Evolutionary conservation across 2,329 filamentous ascomycete species (phyloP).

Genomic region (Talaromyces sp.): DNA sequence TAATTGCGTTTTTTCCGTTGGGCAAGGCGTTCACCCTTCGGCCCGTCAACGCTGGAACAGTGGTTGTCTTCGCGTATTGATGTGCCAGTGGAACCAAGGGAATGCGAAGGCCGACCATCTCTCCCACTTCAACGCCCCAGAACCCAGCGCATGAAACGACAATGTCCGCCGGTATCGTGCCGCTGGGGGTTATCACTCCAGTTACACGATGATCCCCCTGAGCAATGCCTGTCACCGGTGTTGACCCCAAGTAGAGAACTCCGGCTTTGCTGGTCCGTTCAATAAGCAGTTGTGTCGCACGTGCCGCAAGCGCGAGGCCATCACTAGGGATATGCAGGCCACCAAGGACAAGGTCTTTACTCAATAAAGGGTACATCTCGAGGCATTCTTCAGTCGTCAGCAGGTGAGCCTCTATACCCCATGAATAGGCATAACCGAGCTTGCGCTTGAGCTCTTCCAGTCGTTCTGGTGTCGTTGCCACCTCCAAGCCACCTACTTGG

Average conservation of each 20-base stretch:
- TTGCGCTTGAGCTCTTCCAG: slow-evolving; percentile 59
- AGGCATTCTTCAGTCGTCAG: slow-evolving; percentile 50
- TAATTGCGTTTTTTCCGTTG: slow-evolving; percentile 43
- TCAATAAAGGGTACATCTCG: slow-evolving; percentile 51
- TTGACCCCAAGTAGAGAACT: slow-evolving; percentile 53
- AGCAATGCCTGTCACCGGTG: slow-evolving; percentile 55
- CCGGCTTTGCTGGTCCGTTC: slow-evolving; percentile 53
- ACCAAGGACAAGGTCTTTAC: slow-evolving; percentile 50
- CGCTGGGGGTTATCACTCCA: slow-evolving; percentile 48
- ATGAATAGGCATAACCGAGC: slow-evolving; percentile 56
- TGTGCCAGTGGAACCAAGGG: slow-evolving; percentile 58
- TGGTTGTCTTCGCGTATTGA: slow-evolving; percentile 59
- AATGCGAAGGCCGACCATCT: slow-evolving; percentile 54
- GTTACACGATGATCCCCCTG: slow-evolving; percentile 47
- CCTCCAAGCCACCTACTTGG: slow-evolving; percentile 57
- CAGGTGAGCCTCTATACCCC: slow-evolving; percentile 54
- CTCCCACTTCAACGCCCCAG: slow-evolving; percentile 61
- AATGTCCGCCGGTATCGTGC: slow-evolving; percentile 53
- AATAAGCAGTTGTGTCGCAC: slow-evolving; percentile 58
- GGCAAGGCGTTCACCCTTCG: slow-evolving; percentile 34
- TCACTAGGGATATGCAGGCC: slow-evolving; percentile 58
- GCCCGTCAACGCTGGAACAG: slow-evolving; percentile 42
- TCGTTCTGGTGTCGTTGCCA: slow-evolving; percentile 56
- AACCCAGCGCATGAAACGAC: slow-evolving; percentile 60
- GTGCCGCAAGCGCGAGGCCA: slow-evolving; percentile 56